Conservation (phyloP, 2,329 filamentous ascomycete species). For the Dendryphion nanum region DNA sequence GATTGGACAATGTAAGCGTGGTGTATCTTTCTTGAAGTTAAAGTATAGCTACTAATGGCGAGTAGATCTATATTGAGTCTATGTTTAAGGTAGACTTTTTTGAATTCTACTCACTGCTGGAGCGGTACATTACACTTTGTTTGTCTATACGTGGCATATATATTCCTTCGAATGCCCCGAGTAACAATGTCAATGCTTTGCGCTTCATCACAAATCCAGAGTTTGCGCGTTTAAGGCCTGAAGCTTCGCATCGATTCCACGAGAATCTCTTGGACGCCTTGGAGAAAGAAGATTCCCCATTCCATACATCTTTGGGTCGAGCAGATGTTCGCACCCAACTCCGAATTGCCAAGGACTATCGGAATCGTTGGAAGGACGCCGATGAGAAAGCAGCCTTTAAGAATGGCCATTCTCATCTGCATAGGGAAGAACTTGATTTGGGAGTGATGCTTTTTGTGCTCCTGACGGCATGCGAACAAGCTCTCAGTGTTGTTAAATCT, state of each 20-base stretch:
- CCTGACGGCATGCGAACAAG: slow-evolving; percentile 59
- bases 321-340: slow-evolving; percentile 60
- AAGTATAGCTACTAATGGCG: too few relatives aligned
- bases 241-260: slow-evolving; percentile 59
- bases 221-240: slow-evolving; percentile 16
- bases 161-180: slow-evolving; percentile 36
- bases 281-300: slow-evolving; percentile 56
- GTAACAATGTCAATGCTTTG: slow-evolving; percentile 30
- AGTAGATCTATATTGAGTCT: too few relatives aligned
- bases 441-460: slow-evolving; percentile 59
- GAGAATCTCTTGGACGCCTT: slow-evolving; percentile 67
- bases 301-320: slow-evolving; percentile 55
- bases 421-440: slow-evolving; percentile 58
- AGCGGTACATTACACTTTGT: slow-evolving; percentile 67
- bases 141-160: slow-evolving; percentile 62
- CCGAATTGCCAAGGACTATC: slow-evolving; percentile 64
- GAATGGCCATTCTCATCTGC: slow-evolving; percentile 20
- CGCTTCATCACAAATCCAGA: slow-evolving; percentile 29
- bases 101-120: slow-evolving; percentile 72
- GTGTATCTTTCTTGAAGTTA: not conserved
- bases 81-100: slow-evolving; percentile 80
- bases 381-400: slow-evolving; percentile 42
- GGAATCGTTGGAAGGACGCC: slow-evolving; percentile 71
- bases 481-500: slow-evolving; percentile 44
- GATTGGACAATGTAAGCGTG: slow-evolving; percentile 19